phyloP scores from a whole-genome alignment of 306 rosid species.

The Morella rubra region DNA sequence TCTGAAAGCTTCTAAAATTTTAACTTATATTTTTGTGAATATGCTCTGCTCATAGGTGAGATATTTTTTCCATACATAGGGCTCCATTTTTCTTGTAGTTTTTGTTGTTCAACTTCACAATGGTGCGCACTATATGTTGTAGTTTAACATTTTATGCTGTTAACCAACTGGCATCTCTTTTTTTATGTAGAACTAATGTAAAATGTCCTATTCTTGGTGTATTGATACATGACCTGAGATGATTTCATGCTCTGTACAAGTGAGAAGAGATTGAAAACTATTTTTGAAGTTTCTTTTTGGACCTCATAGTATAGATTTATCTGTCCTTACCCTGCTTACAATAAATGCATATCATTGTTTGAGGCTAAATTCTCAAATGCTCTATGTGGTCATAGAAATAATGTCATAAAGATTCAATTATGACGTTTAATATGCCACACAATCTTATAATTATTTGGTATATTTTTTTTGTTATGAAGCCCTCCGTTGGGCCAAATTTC shows the following conservation, averaged over 20 bases:
- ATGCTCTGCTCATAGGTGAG: background rate
- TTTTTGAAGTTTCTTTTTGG: background rate
- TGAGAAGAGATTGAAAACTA: background rate
- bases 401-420: background rate
- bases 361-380: background rate
- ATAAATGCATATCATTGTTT: too few species aligned
- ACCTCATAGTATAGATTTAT: background rate
- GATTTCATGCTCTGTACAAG: background rate
- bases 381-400: too few species aligned
- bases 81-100: background rate
- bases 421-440: too few species aligned
- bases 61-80: background rate
- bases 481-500: background rate
- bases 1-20: background rate
- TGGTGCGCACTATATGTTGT: background rate
- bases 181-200: background rate
- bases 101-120: background rate
- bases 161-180: too few species aligned
- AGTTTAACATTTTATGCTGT: background rate
- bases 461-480: background rate
- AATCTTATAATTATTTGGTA: background rate
- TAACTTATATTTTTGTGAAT: background rate
- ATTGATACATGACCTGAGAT: too few species aligned
- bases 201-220: background rate
- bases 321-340: background rate